Evolutionary conservation across 345 rosid species (phyloP), one percentile per base, ranked within the genome.

Genomic region (Eucalyptus curtisii): DNA sequence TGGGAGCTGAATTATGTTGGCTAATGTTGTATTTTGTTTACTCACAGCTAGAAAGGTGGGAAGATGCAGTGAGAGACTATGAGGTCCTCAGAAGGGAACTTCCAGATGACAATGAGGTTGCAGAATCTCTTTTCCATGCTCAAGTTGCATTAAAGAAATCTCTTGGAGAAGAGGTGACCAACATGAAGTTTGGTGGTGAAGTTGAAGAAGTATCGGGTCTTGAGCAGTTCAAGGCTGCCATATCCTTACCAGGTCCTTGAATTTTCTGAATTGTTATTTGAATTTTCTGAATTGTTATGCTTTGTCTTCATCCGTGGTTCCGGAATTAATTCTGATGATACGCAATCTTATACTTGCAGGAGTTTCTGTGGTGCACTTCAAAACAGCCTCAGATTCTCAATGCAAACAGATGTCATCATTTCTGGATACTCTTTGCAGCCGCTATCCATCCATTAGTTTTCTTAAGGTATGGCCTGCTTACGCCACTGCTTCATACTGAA

Each of bases 121-220:
- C 99, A 11, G 99, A 96, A 89, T 93, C 95, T 91, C 94, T 97
- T 88, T 98, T 97, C 92, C 98, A 97, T 86, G 94, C 99, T 49
- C 99, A 96, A 94, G 98, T 98, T 88, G 95, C 99, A 16, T 90
- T 98, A 92, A 98, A 95, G 94, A 98, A 95, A 90, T 98, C 98
- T 86, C 96, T 94, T 1, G 99, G 99, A 31, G 99, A 96, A 91
- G 98, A 95, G 89, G 99, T 98, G 55, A 85, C 94, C 88, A 96
- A 98, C 92, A 92, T 98, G 99, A 95, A 97, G 91, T 98, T 98
- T 89, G 99, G 99, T 45, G 97, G 99, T 86, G 99, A 95, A 91
- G 99, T 98, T 81, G 99, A 96, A 93, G 93, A 94, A 90, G 94
- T 95, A n/a, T 88, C 88, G 49, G 94, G 93, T 61, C 92, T 94